A percentile compares a stretch with the other conserved stretches of the same genome.
Evolutionary conservation across 768 basidiomycete genomes (phyloP).

Genomic region (Chalciporus sphaerocephalus): DNA sequence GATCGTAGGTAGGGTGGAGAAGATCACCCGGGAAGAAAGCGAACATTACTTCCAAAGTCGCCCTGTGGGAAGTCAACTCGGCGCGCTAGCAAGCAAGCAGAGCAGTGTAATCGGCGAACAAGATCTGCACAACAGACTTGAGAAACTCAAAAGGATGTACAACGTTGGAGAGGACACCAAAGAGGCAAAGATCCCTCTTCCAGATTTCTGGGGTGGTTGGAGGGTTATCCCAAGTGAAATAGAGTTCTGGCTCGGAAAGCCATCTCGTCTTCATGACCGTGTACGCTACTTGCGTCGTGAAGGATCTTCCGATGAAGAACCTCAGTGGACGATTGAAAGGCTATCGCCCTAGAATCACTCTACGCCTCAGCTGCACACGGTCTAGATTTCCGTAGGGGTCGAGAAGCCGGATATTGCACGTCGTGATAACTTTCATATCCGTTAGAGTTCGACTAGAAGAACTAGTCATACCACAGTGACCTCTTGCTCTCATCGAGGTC

Average conservation of each 20-base stretch:
- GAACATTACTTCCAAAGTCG: conserved; percentile 78
- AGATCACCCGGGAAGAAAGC: conserved; percentile 65
- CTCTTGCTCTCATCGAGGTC: neutral
- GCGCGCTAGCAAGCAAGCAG: conserved; percentile 93
- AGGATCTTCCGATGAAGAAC: conserved; percentile 43
- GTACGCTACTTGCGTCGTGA: conserved; percentile 66
- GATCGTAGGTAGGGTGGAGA: conserved; percentile 82
- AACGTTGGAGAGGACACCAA: conserved; percentile 40
- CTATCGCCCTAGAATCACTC: conserved; percentile 56
- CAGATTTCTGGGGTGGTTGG: conserved; percentile 97
- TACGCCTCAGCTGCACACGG: neutral
- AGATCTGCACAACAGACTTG: conserved; percentile 58
- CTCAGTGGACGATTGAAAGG: conserved; percentile 74
- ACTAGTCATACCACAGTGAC: neutral
- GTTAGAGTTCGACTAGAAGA: neutral
- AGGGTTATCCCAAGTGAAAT: conserved; percentile 91
- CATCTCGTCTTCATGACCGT: conserved; percentile 90
- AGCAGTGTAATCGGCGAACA: conserved; percentile 73
- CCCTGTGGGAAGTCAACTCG: conserved; percentile 79
- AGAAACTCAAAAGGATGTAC: conserved; percentile 57
- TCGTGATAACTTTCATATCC: neutral
- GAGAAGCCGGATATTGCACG: neutral
- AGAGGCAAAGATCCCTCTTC: conserved; percentile 56
- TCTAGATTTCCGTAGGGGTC: neutral
- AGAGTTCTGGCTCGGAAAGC: conserved; percentile 96